Evolutionary conservation across 345 rosid genomes (phyloP).

Genomic region (Camelina sativa): DNA sequence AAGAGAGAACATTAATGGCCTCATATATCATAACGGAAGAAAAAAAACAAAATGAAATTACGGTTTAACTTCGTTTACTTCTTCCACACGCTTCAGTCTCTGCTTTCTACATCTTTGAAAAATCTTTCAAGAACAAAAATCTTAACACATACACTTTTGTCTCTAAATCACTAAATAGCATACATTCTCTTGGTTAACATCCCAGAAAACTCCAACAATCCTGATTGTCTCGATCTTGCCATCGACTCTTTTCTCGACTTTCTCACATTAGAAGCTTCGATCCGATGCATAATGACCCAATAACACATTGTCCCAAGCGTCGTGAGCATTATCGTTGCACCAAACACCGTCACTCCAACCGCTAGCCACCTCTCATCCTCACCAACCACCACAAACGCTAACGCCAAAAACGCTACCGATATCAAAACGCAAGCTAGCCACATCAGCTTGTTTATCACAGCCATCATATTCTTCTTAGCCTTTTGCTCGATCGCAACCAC

Average conservation of each 20-base stretch:
- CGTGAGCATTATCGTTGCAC: constrained; percentile 81
- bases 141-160: background rate
- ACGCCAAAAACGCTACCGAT: constrained; percentile 76
- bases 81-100: constrained; percentile 16
- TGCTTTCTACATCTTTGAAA: background rate
- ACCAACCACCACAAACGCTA: constrained; percentile 86
- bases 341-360: constrained; percentile 75
- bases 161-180: constrained; percentile 55
- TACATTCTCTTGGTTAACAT: constrained; percentile 78
- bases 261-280: constrained; percentile 75
- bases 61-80: constrained; percentile 23
- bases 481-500: constrained; percentile 91
- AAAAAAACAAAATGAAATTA: background rate
- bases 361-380: constrained; percentile 75
- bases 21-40: background rate
- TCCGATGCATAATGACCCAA: constrained; percentile 87
- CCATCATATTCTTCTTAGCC: constrained; percentile 97
- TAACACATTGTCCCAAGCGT: constrained; percentile 92
- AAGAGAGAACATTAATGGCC: no score
- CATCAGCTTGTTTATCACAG: constrained; percentile 88
- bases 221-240: constrained; percentile 54
- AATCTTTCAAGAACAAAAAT: background rate
- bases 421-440: constrained; percentile 91
- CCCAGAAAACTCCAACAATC: constrained; percentile 55
- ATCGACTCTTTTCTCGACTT: constrained; percentile 62